A percentile compares a stretch with the other conserved stretches of the same genome.
Conservation (phyloP, 495 filamentous ascomycete species). For the Penicillium silybi region DNA sequence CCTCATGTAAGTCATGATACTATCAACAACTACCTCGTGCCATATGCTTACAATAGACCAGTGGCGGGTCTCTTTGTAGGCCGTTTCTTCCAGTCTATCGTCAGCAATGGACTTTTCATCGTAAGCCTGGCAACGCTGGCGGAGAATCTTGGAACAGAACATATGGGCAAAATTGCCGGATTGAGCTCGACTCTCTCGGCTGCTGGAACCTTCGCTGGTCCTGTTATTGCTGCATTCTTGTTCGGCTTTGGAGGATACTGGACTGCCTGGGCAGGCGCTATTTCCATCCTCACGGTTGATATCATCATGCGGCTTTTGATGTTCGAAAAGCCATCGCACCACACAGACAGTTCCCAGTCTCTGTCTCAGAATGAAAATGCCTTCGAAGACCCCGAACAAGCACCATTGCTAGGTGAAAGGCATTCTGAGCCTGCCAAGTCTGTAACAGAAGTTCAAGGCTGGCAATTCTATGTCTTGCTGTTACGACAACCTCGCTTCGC, state of each 20-base stretch:
- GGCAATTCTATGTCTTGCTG: slow-evolving; percentile 21
- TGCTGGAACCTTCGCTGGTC: slow-evolving; percentile 21
- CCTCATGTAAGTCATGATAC: slow-evolving; percentile 5
- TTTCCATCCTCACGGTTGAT: slow-evolving; percentile 21
- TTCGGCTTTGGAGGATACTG: slow-evolving; percentile 29
- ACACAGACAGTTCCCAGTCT: not conserved
- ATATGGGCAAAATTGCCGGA: slow-evolving; percentile 27
- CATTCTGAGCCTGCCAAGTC: not conserved
- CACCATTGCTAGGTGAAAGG: not conserved
- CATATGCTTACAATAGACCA: not conserved
- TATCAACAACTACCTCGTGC: not conserved
- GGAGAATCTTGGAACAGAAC: slow-evolving; percentile 22
- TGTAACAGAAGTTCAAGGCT: slow-evolving; percentile 1
- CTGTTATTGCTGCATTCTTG: slow-evolving; percentile 20
- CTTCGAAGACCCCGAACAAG: not conserved
- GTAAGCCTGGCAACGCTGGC: slow-evolving; percentile 27
- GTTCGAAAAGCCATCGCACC: slow-evolving; percentile 18
- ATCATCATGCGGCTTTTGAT: slow-evolving; percentile 30
- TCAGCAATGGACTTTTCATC: slow-evolving; percentile 25
- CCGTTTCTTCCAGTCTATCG: slow-evolving; percentile 27
- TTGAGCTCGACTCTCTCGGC: slow-evolving; percentile 12
- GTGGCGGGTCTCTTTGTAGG: slow-evolving; percentile 24
- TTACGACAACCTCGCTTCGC: slow-evolving; percentile 22
- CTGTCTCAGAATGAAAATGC: not conserved
- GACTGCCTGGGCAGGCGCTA: slow-evolving; percentile 23